Percentiles rank a stretch among this genome's conserved stretches.
phyloP scores from a whole-genome alignment of 108 stramenopile genomes.

The Aurantiochytrium sp. region DNA sequence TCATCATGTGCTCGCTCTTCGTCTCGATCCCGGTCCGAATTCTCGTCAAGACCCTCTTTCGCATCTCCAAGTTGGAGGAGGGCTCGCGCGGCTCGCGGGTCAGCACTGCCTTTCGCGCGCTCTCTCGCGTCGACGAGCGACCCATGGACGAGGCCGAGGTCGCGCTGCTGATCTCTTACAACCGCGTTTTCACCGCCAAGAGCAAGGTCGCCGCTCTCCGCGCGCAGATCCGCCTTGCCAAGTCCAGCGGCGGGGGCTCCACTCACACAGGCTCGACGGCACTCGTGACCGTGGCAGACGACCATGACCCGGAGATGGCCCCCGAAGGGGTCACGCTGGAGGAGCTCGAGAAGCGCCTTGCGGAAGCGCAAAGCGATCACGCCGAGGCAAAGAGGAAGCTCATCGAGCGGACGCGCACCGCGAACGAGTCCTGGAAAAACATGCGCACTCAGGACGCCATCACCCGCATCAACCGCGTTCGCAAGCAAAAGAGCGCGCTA shows the following conservation, averaged over 20 bases:
- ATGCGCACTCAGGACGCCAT: not conserved
- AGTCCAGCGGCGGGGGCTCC: too few species aligned
- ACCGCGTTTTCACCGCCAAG: not conserved
- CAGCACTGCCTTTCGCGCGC: not conserved
- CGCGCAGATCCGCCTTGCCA: not conserved
- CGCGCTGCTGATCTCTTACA: not conserved
- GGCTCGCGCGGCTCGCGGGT: not conserved
- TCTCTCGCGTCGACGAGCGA: not conserved
- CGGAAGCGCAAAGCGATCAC: not conserved
- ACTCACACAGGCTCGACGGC: too few species aligned
- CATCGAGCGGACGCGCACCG: not conserved
- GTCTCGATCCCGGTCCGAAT: not conserved
- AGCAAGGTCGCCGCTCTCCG: not conserved
- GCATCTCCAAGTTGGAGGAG: not conserved
- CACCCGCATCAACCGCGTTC: not conserved
- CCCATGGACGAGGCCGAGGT: not conserved
- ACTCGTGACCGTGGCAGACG: too few species aligned
- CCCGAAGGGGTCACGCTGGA: not conserved
- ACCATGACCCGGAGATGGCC: not conserved
- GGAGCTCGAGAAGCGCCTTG: not conserved
- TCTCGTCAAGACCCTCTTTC: not conserved
- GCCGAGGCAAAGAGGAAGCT: not conserved
- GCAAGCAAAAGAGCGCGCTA: not conserved
- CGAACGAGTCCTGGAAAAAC: not conserved
- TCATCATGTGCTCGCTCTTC: not conserved